Conservation (phyloP, 495 filamentous ascomycete species). For the Aspergillus panamensis region DNA sequence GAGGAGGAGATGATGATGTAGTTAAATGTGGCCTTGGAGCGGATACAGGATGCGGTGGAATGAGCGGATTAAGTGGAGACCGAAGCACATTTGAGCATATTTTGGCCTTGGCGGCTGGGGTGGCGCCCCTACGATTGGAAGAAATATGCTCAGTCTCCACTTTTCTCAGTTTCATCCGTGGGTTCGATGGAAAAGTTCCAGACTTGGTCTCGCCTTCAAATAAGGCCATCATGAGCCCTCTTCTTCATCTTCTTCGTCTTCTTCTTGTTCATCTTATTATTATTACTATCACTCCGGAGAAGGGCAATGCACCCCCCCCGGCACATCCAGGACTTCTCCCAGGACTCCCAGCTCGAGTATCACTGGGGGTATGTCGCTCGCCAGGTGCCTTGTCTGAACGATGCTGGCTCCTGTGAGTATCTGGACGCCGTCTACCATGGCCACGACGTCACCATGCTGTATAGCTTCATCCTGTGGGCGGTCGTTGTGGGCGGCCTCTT, state of each 20-base stretch:
- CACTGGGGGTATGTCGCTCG: slow-evolving; percentile 62
- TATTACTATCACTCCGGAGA: background rate
- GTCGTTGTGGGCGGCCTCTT: slow-evolving; percentile 50
- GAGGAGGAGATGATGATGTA: background rate
- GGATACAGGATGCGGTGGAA: background rate
- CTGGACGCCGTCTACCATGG: slow-evolving; percentile 57
- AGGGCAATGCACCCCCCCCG: background rate
- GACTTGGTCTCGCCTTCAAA: background rate
- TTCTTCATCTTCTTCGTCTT: too few relatives aligned
- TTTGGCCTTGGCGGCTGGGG: slow-evolving; percentile 9
- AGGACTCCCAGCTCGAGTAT: slow-evolving; percentile 39
- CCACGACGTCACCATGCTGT: slow-evolving; percentile 58
- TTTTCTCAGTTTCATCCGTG: too few relatives aligned
- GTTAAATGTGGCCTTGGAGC: background rate
- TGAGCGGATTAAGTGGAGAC: slow-evolving; percentile 1
- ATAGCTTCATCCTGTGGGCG: slow-evolving; percentile 59
- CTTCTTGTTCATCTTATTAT: too few relatives aligned
- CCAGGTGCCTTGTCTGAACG: slow-evolving; percentile 55
- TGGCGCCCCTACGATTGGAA: background rate
- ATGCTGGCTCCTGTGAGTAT: slow-evolving; percentile 60
- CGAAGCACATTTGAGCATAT: slow-evolving; percentile 20
- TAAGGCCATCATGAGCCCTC: too few relatives aligned
- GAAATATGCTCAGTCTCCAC: slow-evolving; percentile 1
- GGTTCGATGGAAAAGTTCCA: too few relatives aligned
- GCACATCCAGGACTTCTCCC: slow-evolving; percentile 41